Conservation (phyloP, 1,284 basidiomycete genomes). For the Caloboletus firmus region DNA sequence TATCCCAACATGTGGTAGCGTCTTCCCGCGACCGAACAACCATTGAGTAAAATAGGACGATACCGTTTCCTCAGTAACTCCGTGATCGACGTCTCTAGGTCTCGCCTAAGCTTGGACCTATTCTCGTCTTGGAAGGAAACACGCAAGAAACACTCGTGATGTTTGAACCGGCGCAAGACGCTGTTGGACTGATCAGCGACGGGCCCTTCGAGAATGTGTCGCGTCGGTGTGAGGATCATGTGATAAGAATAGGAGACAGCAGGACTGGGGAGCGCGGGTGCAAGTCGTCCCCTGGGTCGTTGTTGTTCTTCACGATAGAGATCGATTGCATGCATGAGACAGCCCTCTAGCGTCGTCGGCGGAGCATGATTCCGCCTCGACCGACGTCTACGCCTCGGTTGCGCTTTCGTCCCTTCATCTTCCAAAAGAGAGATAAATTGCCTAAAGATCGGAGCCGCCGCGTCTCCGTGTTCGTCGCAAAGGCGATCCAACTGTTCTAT, state of each 20-base stretch:
- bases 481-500: conserved; percentile 23
- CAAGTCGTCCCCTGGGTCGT: conserved; percentile 27
- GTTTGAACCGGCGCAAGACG: conserved; percentile 51
- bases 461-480: conserved; percentile 10
- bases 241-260: conserved; percentile 41
- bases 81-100: conserved; percentile 47
- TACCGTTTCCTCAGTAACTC: conserved; percentile 46
- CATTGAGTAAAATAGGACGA: conserved; percentile 44
- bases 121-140: conserved; percentile 67
- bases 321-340: conserved; percentile 23
- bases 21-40: conserved; percentile 54
- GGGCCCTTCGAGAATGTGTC: conserved; percentile 50
- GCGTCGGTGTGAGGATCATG: conserved; percentile 54
- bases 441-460: conserved; percentile 34
- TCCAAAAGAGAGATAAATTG: conserved; percentile 29
- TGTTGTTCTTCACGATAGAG: conserved; percentile 29
- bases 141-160: conserved; percentile 58
- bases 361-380: not conserved
- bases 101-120: conserved; percentile 47
- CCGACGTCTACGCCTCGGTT: not conserved
- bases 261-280: conserved; percentile 15
- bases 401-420: conserved; percentile 6
- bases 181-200: conserved; percentile 60
- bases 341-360: conserved; percentile 14
- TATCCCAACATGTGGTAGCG: conserved; percentile 60